A percentile compares a stretch with the other conserved stretches of the same genome.
Conservation (phyloP, 2,329 filamentous ascomycete genomes). For the Lachnellula arida region DNA sequence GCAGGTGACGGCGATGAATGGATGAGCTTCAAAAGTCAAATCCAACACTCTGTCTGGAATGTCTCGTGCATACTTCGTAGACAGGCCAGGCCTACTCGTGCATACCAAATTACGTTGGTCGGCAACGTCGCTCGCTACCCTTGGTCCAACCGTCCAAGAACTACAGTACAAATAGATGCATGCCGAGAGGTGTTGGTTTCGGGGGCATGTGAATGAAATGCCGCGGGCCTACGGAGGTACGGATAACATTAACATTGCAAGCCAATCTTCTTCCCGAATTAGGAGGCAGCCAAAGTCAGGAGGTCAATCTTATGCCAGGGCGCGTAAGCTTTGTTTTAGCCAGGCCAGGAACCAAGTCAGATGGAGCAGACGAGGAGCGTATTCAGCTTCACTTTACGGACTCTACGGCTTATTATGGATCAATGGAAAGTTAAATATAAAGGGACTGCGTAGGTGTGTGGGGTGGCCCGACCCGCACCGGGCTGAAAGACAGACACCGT, state of each 20-base stretch:
- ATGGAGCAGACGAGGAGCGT: neutral
- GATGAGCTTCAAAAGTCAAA: neutral
- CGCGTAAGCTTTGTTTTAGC: slow-evolving; percentile 7
- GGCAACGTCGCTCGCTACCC: too few relatives aligned
- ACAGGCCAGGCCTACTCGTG: too few relatives aligned
- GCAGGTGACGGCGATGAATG: neutral
- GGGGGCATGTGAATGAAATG: neutral
- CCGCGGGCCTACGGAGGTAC: too few relatives aligned
- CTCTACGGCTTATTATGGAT: neutral
- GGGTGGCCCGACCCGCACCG: too few relatives aligned
- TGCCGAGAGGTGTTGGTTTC: neutral
- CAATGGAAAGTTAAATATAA: neutral
- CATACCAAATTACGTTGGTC: too few relatives aligned
- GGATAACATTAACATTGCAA: neutral
- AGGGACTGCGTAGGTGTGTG: too few relatives aligned
- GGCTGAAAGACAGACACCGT: too few relatives aligned
- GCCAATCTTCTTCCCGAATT: neutral
- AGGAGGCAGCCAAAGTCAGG: neutral
- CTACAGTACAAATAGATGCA: neutral
- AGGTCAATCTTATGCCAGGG: slow-evolving; percentile 1
- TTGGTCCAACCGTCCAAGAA: neutral
- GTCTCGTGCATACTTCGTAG: too few relatives aligned
- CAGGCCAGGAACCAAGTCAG: neutral
- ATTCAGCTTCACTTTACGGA: neutral
- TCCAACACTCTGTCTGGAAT: too few relatives aligned